These are phyloP conservation scores for Pneumocystis sp. DNA, from an alignment of 1,139 yeast genomes.

Conservation along the genomic window DNA sequence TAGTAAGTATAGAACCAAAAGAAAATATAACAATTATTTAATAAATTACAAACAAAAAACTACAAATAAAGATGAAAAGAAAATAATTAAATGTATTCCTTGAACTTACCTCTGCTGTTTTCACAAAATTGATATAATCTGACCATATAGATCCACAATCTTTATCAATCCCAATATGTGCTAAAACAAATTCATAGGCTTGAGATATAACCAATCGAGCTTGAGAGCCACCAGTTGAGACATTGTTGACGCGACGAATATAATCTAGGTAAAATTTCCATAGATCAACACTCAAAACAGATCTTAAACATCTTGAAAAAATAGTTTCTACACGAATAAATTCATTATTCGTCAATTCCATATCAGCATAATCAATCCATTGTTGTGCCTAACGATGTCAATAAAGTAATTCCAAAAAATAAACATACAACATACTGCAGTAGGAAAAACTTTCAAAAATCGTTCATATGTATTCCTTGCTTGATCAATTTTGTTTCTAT, in stretches of 20 bases:
- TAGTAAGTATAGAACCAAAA: not conserved
- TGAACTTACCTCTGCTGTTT: constrained; percentile 35
- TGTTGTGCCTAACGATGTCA: constrained; percentile 20
- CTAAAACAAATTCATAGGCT: constrained; percentile 75
- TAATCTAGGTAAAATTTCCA: constrained; percentile 67
- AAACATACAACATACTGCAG: constrained; percentile 29
- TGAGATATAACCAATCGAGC: constrained; percentile 63
- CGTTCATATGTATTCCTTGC: constrained; percentile 45
- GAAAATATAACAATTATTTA: not conserved
- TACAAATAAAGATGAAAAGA: not conserved
- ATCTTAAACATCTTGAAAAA: constrained; percentile 46
- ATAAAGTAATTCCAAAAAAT: constrained; percentile 5
- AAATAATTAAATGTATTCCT: not conserved
- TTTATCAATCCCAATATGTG: constrained; percentile 64
- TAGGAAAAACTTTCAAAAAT: constrained; percentile 51
- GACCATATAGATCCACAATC: constrained; percentile 62
- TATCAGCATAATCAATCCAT: constrained; percentile 62
- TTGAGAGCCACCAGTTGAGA: constrained; percentile 66
- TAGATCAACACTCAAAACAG: constrained; percentile 46
- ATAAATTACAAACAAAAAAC: not conserved
- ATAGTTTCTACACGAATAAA: constrained; percentile 50
- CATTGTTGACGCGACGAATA: constrained; percentile 62
- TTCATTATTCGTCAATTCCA: constrained; percentile 55
- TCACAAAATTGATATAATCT: constrained; percentile 68
- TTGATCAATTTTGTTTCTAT: constrained; percentile 49